Evolutionary conservation across 2,329 filamentous ascomycete genomes (phyloP).

Genomic region (Monilinia vaccinii-corymbosi): DNA sequence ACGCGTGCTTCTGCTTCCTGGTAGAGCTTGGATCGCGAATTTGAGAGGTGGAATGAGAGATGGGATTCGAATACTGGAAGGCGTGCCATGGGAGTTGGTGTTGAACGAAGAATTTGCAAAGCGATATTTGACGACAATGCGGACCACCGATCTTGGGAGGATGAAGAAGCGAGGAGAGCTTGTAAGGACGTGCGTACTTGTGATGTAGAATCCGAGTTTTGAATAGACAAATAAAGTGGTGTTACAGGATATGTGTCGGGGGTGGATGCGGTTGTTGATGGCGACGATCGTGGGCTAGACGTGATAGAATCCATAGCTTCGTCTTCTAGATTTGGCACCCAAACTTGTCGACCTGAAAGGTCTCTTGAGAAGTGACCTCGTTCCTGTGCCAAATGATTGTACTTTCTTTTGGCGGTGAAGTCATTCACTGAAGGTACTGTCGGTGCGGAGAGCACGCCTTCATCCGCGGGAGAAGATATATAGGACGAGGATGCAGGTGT

Average conservation of each 20-base stretch:
- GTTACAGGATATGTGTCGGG: constrained; percentile 22
- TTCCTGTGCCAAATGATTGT: constrained; percentile 14
- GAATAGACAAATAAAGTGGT: constrained; percentile 22
- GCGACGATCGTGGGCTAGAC: constrained; percentile 27
- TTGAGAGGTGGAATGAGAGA: constrained; percentile 27
- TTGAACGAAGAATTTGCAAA: constrained; percentile 28
- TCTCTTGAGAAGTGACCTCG: constrained; percentile 19
- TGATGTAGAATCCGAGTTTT: constrained; percentile 19
- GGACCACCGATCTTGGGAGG: constrained; percentile 24
- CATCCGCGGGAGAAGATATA: constrained; percentile 22
- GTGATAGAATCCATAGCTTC: constrained; percentile 15
- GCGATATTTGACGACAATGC: constrained; percentile 23
- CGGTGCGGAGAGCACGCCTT: constrained; percentile 21
- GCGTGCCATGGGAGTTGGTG: constrained; percentile 23
- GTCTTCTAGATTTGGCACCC: constrained; percentile 22
- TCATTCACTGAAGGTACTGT: constrained; percentile 25
- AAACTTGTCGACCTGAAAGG: constrained; percentile 20
- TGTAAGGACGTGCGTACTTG: constrained; percentile 25
- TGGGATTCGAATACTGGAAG: constrained; percentile 27
- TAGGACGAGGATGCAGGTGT: constrained; percentile 20
- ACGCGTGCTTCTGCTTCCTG: constrained; percentile 25
- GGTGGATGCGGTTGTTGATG: constrained; percentile 24
- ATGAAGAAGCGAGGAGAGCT: constrained; percentile 26
- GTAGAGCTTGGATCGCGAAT: constrained; percentile 23
- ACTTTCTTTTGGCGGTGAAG: constrained; percentile 19